Evolutionary conservation across 805 yeast genomes (phyloP).

Genomic region (Maudiozyma saulgeensis): DNA sequence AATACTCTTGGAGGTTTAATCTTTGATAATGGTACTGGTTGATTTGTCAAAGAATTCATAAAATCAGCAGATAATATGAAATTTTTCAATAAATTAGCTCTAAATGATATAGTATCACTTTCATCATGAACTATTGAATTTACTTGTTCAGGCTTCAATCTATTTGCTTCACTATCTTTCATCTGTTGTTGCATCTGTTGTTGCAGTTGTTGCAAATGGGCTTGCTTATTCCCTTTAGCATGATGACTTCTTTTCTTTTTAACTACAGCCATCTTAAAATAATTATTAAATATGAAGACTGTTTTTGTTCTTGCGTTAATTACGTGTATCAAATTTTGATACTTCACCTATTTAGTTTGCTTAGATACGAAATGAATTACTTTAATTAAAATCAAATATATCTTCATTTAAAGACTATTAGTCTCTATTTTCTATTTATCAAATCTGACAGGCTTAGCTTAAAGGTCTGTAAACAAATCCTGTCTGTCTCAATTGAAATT

Average conservation of each 20-base stretch:
- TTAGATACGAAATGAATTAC: too few species aligned
- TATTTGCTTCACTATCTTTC: slow-evolving; percentile 13
- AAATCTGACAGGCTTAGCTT: too few species aligned
- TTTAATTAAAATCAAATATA: too few species aligned
- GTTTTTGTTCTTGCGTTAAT: not conserved
- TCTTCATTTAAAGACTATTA: too few species aligned
- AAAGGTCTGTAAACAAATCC: too few species aligned
- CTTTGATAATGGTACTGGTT: slow-evolving; percentile 15
- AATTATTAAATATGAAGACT: not conserved
- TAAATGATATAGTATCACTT: slow-evolving; percentile 27
- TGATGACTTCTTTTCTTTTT: slow-evolving; percentile 21
- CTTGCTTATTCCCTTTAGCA: slow-evolving; percentile 11
- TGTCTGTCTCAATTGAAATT: too few species aligned
- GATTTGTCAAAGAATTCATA: slow-evolving; percentile 18
- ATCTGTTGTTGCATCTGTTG: slow-evolving; percentile 10
- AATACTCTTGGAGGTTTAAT: slow-evolving; percentile 13
- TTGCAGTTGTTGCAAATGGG: slow-evolving; percentile 9
- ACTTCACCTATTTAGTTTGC: too few species aligned
- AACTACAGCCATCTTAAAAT: slow-evolving; percentile 18
- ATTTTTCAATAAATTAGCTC: slow-evolving; percentile 19
- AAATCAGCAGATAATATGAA: slow-evolving; percentile 16
- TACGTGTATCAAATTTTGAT: not conserved
- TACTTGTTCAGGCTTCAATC: slow-evolving; percentile 23
- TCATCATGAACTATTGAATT: slow-evolving; percentile 25
- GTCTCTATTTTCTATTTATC: too few species aligned